A percentile compares a stretch with the other conserved stretches of the same genome.
These are phyloP conservation scores for Pseudoneurospora amorphoporcata DNA, from an alignment of 495 filamentous ascomycete species.

Conservation along the genomic window DNA sequence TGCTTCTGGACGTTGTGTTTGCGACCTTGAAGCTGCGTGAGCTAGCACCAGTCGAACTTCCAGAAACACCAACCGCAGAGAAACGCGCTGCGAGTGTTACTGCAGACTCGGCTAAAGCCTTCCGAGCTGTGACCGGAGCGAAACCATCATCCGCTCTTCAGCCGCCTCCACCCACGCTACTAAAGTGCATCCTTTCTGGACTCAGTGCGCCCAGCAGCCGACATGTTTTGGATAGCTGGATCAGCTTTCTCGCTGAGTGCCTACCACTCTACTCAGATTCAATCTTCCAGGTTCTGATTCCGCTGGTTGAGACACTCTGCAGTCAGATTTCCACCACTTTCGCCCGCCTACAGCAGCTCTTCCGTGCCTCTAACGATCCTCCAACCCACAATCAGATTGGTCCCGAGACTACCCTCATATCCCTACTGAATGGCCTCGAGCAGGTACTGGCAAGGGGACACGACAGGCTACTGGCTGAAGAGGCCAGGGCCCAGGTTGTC, in stretches of 20 bases:
- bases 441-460: conserved; percentile 81
- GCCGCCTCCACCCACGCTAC: conserved; percentile 60
- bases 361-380: conserved; percentile 31
- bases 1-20: conserved; percentile 65
- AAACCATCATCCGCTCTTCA: conserved; percentile 18
- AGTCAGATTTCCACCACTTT: conserved; percentile 63
- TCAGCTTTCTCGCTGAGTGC: conserved; percentile 73
- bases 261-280: conserved; percentile 70
- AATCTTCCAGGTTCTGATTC: conserved; percentile 83
- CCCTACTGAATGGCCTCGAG: conserved; percentile 79
- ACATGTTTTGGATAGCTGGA: conserved; percentile 80
- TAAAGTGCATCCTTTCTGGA: conserved; percentile 74
- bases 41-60: conserved; percentile 32
- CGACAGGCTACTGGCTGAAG: conserved; percentile 67
- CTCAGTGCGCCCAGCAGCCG: conserved; percentile 67
- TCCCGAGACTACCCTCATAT: conserved; percentile 61
- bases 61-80: conserved; percentile 32
- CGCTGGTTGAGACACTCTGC: conserved; percentile 82
- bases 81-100: conserved; percentile 25
- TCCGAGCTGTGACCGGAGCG: conserved; percentile 19
- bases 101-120: conserved; percentile 15
- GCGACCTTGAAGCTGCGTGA: conserved; percentile 58
- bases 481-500: conserved; percentile 51
- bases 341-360: conserved; percentile 46
- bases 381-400: conserved; percentile 21